phyloP scores from a whole-genome alignment of 2,329 filamentous ascomycete species.

The Kalaharituber pfeilii region DNA sequence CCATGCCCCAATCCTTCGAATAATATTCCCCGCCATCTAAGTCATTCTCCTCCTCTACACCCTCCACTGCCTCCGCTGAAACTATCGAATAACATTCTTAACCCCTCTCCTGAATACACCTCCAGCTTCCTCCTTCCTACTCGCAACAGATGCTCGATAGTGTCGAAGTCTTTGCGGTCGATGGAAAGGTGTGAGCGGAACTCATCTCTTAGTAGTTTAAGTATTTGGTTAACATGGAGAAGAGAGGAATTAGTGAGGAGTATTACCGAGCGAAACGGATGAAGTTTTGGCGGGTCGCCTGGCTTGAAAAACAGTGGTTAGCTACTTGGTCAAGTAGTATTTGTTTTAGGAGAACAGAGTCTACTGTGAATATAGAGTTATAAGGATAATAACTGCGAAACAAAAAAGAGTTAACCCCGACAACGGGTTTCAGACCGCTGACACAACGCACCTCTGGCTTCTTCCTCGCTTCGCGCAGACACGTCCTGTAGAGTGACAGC shows the following conservation, averaged over 20 bases:
- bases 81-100: constrained; percentile 42
- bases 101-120: constrained; percentile 60
- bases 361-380: no score
- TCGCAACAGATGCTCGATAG: constrained; percentile 69
- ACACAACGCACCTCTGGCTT: constrained; percentile 50
- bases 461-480: constrained; percentile 59
- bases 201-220: constrained; percentile 39
- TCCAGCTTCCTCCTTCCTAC: constrained; percentile 71
- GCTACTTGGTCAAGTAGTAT: no score
- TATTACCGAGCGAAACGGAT: constrained; percentile 44
- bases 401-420: constrained; percentile 2
- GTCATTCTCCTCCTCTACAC: no score
- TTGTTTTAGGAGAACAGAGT: no score
- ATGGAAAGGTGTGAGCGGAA: constrained; percentile 54
- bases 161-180: constrained; percentile 68
- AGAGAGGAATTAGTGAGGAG: constrained; percentile 9
- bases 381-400: constrained; percentile 4
- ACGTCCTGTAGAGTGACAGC: constrained; percentile 67
- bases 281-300: constrained; percentile 45
- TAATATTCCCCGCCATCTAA: not conserved
- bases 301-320: no score
- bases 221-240: not conserved
- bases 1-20: not conserved
- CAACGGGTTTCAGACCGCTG: no score
- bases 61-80: not conserved